Percentiles rank a stretch among this genome's conserved stretches.
Evolutionary conservation across 2,329 filamentous ascomycete genomes (phyloP).

Genomic region (Xenosphaeropsis pyriputrescens): DNA sequence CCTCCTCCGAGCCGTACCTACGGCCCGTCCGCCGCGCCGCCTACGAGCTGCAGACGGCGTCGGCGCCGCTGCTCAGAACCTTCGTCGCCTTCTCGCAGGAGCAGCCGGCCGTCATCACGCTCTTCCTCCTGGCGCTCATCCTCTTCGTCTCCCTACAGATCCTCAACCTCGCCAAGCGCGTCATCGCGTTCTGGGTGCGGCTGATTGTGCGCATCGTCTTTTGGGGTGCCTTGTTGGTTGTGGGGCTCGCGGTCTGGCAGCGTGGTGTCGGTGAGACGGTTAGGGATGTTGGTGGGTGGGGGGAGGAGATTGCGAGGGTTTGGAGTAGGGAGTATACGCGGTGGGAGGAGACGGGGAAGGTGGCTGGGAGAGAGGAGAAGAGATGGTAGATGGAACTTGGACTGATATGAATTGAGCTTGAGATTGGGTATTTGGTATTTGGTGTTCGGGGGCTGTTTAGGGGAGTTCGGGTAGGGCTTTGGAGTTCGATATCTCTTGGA

Average conservation of each 20-base stretch:
- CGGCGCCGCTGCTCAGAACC: conserved; percentile 8
- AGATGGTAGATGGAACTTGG: conserved; percentile 14
- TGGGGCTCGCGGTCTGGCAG: conserved; percentile 44
- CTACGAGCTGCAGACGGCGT: background rate
- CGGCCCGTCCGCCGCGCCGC: conserved; percentile 4
- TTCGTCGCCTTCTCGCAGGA: conserved; percentile 10
- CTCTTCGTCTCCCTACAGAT: conserved; percentile 51
- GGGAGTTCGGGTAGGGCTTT: too few species aligned
- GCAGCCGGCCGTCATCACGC: conserved; percentile 23
- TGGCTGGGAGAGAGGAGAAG: background rate
- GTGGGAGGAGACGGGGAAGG: conserved; percentile 28
- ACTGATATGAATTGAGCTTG: too few species aligned
- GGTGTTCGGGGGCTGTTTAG: too few species aligned
- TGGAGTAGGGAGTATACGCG: conserved; percentile 42
- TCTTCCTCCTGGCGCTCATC: conserved; percentile 40
- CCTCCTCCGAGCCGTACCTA: conserved; percentile 8
- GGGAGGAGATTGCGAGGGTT: conserved; percentile 32
- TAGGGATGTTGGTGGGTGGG: conserved; percentile 39
- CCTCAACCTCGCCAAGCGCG: conserved; percentile 52
- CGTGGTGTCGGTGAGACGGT: conserved; percentile 51
- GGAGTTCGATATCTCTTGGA: background rate
- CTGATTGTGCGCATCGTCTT: conserved; percentile 47
- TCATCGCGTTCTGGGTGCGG: conserved; percentile 66
- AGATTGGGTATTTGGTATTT: too few species aligned
- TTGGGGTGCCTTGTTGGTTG: conserved; percentile 41